Evolutionary conservation across 2,329 filamentous ascomycete genomes (phyloP), one percentile per base, ranked within the genome.

Genomic region (Monosporascus sp.): DNA sequence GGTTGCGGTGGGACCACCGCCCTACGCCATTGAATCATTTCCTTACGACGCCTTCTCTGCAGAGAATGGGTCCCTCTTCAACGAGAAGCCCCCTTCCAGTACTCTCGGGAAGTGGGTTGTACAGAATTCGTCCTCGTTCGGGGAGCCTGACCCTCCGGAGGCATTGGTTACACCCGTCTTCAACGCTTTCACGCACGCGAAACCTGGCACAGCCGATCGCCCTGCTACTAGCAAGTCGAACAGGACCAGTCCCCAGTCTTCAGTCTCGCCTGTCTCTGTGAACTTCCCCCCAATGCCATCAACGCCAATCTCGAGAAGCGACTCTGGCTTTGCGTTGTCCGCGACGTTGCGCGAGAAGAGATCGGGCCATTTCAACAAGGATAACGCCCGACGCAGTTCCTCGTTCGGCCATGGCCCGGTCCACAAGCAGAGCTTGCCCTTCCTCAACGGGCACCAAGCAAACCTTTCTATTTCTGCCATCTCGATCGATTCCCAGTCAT

Each of bases 21-120:
- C 90, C 4, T 97, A 97, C 70, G 92, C 91, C 3, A 84, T 96
- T 52, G 94, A 99, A 71, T 88, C 92, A 0, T 99, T 89, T 67
- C 94, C 94, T 0, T 89, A 89, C 65, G 90, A 97, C 68, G 82
- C 89, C 2, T 97, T 96, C 67, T 88, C 90, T 20, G 91, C 89
- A 0, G 94, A 99, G 70, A 92, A 90, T 59, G 80, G 87, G 35
- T 80, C 87, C 1, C 78, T 96, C 3, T 97, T 96, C 71, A 87
- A 85, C 41, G 79, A 89, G 20, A 83, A 80, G 59, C 80, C 92
- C 1, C 74, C 82, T 6, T 79, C 83, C 8, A 89, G 88, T 50
- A 88, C 86, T 0, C 77, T 99, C 49, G 85, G 89, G 45, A 94
- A 90, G 64, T 92, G 92, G 75, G 92, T 94, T 50, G 86, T 88